phyloP scores from a whole-genome alignment of 805 yeast genomes.

The Millerago galiae region DNA sequence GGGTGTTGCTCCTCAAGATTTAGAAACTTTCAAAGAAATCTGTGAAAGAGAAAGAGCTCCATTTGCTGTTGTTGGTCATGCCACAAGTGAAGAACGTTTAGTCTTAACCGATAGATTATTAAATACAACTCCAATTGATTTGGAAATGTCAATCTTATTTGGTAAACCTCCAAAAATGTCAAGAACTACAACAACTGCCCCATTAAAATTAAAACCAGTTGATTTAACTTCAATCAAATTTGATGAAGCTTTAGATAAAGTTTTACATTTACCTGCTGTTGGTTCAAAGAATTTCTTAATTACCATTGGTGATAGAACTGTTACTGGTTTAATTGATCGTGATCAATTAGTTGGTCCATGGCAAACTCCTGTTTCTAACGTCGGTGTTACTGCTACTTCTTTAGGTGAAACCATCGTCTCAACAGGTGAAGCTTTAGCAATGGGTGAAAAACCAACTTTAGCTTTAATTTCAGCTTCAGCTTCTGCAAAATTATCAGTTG shows the following conservation, averaged over 20 bases:
- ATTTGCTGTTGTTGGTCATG: constrained; percentile 91
- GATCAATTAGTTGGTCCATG: constrained; percentile 99
- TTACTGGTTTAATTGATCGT: constrained; percentile 93
- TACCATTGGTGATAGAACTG: constrained; percentile 98
- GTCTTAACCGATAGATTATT: constrained; percentile 73
- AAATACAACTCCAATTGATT: constrained; percentile 83
- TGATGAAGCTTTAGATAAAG: constrained; percentile 69
- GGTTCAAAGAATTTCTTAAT: constrained; percentile 92
- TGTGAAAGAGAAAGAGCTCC: constrained; percentile 96
- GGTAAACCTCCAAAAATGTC: constrained; percentile 98
- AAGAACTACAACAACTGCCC: constrained; percentile 59
- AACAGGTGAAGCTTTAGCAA: constrained; percentile 96
- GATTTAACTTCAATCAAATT: constrained; percentile 35
- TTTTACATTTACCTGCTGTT: constrained; percentile 84
- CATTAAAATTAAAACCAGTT: constrained; percentile 40
- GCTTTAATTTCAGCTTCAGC: constrained; percentile 87
- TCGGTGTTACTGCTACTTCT: constrained; percentile 91
- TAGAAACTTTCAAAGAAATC: constrained; percentile 63
- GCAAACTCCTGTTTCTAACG: constrained; percentile 99
- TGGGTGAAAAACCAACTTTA: constrained; percentile 92
- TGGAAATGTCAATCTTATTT: constrained; percentile 90
- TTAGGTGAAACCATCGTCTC: constrained; percentile 62
- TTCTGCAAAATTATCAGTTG: constrained; percentile 91
- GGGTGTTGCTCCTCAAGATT: constrained; percentile 79
- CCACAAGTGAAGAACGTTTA: constrained; percentile 80